These are phyloP conservation scores for Tillandsia leiboldiana DNA, from an alignment of 176 grass and related monocot genomes.

Conservation along the genomic window DNA sequence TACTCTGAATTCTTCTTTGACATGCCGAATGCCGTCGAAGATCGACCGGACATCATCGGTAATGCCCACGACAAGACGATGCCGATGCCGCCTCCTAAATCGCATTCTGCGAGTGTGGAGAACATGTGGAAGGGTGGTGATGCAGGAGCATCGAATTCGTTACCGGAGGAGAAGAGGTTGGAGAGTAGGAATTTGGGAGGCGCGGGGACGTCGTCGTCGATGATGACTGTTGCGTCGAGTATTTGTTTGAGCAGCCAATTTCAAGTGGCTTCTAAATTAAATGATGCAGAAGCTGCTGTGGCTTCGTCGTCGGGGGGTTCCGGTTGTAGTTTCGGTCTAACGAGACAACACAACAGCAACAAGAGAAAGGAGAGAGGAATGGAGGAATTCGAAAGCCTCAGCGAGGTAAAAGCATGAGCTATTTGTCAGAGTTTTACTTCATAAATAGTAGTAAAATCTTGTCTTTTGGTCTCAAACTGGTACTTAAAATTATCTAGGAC, in stretches of 20 bases:
- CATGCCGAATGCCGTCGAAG: conserved; percentile 22
- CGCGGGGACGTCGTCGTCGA: conserved; percentile 15
- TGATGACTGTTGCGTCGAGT: conserved; percentile 32
- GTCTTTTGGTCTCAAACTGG: neutral
- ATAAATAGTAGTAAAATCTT: neutral
- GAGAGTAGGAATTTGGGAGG: neutral
- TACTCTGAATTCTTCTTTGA: conserved; percentile 61
- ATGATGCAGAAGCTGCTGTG: conserved; percentile 24
- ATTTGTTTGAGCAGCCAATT: conserved; percentile 47
- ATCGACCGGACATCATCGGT: too few relatives aligned
- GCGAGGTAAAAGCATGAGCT: conserved; percentile 37
- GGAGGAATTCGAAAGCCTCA: conserved; percentile 32
- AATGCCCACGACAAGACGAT: too few relatives aligned
- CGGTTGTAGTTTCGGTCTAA: conserved; percentile 40
- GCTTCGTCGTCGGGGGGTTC: conserved; percentile 61
- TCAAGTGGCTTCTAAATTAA: conserved; percentile 1
- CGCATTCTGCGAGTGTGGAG: neutral
- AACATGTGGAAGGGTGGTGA: conserved; percentile 5
- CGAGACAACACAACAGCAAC: conserved; percentile 23
- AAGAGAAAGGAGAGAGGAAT: conserved; percentile 26
- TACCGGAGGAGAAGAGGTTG: conserved; percentile 1
- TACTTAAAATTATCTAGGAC: conserved; percentile 33
- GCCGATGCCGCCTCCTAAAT: conserved; percentile 5
- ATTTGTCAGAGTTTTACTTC: neutral
- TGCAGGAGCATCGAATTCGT: neutral